Conservation (phyloP, 345 rosid species). For the Citrus medica region DNA sequence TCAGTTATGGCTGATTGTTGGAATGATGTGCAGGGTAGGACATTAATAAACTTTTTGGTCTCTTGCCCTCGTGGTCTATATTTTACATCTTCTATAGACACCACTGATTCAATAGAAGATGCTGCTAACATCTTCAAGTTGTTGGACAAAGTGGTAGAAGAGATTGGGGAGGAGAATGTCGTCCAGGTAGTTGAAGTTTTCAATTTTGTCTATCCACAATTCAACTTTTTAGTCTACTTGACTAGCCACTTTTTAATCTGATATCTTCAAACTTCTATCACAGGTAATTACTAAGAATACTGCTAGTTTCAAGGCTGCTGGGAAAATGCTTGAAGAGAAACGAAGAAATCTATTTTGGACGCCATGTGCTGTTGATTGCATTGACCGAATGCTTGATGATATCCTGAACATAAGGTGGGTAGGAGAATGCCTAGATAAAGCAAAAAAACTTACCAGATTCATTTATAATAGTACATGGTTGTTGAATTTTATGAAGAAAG, state of each 20-base stretch:
- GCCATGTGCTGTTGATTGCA: slow-evolving; percentile 62
- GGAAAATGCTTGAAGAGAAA: slow-evolving; percentile 78
- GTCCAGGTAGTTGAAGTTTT: slow-evolving; percentile 44
- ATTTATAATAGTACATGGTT: slow-evolving; percentile 59
- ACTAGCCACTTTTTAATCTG: slow-evolving; percentile 7
- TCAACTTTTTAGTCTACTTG: slow-evolving; percentile 11
- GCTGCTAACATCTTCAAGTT: slow-evolving; percentile 45
- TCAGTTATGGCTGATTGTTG: slow-evolving; percentile 64
- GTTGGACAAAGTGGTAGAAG: slow-evolving; percentile 70
- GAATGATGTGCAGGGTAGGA: slow-evolving; percentile 60
- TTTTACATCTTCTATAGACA: slow-evolving; percentile 66
- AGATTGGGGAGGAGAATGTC: slow-evolving; percentile 70
- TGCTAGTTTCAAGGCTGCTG: slow-evolving; percentile 49
- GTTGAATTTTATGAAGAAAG: slow-evolving; percentile 58
- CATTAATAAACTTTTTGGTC: slow-evolving; percentile 52
- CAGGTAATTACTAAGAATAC: slow-evolving; percentile 65
- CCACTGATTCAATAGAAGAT: slow-evolving; percentile 52
- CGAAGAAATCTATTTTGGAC: slow-evolving; percentile 75
- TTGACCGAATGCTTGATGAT: slow-evolving; percentile 69
- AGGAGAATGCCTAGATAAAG: slow-evolving; percentile 59
- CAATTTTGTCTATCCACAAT: background rate
- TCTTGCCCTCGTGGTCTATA: slow-evolving; percentile 60
- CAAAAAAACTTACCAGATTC: slow-evolving; percentile 58
- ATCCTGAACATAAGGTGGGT: slow-evolving; percentile 55
- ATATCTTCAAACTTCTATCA: background rate